These are phyloP conservation scores for Fragaria ananassa DNA, from an alignment of 306 rosid species.

Conservation along the genomic window DNA sequence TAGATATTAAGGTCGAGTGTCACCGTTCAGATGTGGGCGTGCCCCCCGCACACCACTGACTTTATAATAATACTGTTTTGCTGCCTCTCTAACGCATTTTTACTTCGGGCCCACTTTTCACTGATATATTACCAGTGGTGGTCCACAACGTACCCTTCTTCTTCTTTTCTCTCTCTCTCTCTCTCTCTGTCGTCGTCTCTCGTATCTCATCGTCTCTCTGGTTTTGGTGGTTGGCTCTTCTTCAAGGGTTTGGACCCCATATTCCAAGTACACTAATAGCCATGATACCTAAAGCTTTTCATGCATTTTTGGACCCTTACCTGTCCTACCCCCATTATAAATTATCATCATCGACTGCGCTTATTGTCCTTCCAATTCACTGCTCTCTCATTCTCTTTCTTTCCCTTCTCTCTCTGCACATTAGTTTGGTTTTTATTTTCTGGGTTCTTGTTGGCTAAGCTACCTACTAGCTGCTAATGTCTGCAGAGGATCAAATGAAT, in stretches of 20 bases:
- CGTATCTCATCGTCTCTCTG: neutral
- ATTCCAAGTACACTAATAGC: constrained; percentile 44
- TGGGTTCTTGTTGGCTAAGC: constrained; percentile 2
- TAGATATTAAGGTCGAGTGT: constrained; percentile 55
- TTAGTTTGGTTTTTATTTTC: neutral
- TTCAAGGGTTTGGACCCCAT: constrained; percentile 32
- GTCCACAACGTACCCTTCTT: neutral
- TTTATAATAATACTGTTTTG: constrained; percentile 14
- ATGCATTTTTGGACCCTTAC: constrained; percentile 49
- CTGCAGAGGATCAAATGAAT: constrained; percentile 36
- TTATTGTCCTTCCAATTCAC: constrained; percentile 19
- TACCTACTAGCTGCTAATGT: neutral
- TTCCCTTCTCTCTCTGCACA: neutral
- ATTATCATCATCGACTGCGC: constrained; percentile 35
- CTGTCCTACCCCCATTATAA: constrained; percentile 44
- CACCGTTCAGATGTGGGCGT: constrained; percentile 50
- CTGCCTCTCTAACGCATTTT: constrained; percentile 36
- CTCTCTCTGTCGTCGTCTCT: neutral
- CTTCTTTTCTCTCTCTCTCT: neutral
- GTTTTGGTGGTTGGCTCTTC: constrained; percentile 50
- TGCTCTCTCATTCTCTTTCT: neutral
- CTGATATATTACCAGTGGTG: constrained; percentile 15
- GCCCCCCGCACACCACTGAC: constrained; percentile 41
- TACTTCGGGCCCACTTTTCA: constrained; percentile 5
- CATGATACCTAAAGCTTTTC: constrained; percentile 44